Conservation (phyloP, 192 early-diverging fungal genomes). For the Chytriomyces hyalinus region DNA sequence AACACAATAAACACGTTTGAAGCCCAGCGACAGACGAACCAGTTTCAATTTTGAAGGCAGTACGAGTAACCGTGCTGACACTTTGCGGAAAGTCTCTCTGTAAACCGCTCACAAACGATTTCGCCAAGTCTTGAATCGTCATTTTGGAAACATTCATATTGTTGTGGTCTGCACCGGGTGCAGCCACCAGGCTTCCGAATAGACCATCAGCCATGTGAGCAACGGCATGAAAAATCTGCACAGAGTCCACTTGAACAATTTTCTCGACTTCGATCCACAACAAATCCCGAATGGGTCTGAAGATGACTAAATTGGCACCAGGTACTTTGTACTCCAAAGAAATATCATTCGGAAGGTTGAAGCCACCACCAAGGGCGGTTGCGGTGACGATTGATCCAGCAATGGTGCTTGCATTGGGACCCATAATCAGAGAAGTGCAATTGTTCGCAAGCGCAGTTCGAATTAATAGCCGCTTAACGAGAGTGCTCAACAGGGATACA, state of each 20-base stretch:
- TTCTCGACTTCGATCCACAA: constrained; percentile 13
- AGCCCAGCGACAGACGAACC: constrained; percentile 52
- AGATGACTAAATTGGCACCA: constrained; percentile 11
- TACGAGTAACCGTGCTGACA: constrained; percentile 80
- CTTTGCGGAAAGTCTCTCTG: constrained; percentile 85
- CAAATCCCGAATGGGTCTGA: constrained; percentile 14
- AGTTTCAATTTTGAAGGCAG: constrained; percentile 75
- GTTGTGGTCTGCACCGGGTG: not conserved
- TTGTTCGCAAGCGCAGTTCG: constrained; percentile 56
- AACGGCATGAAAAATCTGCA: constrained; percentile 31
- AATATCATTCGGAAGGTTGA: constrained; percentile 77
- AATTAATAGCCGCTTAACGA: constrained; percentile 66
- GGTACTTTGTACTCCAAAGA: constrained; percentile 58
- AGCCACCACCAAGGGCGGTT: constrained; percentile 87
- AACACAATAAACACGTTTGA: constrained; percentile 67
- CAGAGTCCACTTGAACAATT: not conserved
- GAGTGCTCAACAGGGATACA: constrained; percentile 70
- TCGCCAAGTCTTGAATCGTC: constrained; percentile 10
- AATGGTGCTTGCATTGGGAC: constrained; percentile 79
- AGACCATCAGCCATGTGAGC: constrained; percentile 67
- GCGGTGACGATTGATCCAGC: constrained; percentile 77
- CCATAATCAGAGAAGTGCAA: constrained; percentile 72
- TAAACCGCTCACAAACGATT: constrained; percentile 73
- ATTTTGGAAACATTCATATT: not conserved
- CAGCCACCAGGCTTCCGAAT: constrained; percentile 5